phyloP scores from a whole-genome alignment of 2,329 filamentous ascomycete genomes.

The Colletotrichum orchidophilum region DNA sequence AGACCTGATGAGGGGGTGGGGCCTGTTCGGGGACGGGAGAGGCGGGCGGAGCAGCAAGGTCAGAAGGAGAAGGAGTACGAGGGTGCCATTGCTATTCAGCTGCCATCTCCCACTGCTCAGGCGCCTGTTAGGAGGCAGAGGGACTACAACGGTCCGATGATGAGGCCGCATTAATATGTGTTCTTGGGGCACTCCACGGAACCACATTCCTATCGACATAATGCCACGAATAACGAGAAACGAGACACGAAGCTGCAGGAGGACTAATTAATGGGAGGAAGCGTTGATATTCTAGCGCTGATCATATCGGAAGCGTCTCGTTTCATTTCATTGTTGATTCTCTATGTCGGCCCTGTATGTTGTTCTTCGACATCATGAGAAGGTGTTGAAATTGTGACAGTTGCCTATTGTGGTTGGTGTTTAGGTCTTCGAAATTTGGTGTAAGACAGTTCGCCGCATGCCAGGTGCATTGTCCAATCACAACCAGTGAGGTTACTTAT shows the following conservation, averaged over 20 bases:
- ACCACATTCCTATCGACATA: neutral
- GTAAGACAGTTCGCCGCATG: neutral
- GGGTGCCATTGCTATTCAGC: neutral
- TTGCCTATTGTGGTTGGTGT: neutral
- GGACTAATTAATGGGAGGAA: neutral
- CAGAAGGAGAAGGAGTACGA: neutral
- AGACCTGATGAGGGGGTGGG: conserved; percentile 1
- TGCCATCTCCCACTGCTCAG: neutral
- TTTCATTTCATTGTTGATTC: too few species aligned
- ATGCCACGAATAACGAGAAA: neutral
- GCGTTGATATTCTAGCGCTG: neutral
- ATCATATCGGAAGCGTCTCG: neutral
- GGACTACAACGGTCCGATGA: conserved; percentile 20
- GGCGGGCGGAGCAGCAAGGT: neutral
- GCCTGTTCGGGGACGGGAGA: neutral
- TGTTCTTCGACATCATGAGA: neutral
- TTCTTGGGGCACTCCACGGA: neutral
- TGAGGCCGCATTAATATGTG: conserved; percentile 10
- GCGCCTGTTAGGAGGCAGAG: conserved; percentile 2
- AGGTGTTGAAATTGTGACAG: neutral
- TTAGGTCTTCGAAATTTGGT: too few species aligned
- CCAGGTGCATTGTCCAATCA: conserved; percentile 22
- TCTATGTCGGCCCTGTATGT: too few species aligned
- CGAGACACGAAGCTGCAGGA: too few species aligned
- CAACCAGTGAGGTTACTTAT: neutral